Evolutionary conservation across 192 early-diverging fungal species (phyloP).

Genomic region (Gonapodya sp.): DNA sequence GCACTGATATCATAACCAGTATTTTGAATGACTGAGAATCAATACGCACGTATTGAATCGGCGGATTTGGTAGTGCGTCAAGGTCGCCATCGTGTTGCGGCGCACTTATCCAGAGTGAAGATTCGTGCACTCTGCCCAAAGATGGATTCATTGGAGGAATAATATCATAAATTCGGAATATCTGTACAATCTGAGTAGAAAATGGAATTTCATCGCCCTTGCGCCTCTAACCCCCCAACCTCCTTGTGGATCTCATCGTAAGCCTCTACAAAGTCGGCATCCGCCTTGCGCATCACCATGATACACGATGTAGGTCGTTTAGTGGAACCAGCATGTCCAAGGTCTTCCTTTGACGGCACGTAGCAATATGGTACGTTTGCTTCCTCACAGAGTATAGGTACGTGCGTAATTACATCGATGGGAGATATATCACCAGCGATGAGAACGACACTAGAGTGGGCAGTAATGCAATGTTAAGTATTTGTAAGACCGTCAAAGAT

Average conservation of each 20-base stretch:
- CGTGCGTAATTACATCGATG: conserved; percentile 92
- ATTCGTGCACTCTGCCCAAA: background rate
- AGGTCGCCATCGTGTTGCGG: no score
- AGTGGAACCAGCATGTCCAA: conserved; percentile 83
- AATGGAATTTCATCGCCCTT: background rate
- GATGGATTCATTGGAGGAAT: background rate
- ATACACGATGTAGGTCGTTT: conserved; percentile 90
- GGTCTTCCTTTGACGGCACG: conserved; percentile 90
- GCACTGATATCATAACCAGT: no score
- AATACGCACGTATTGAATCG: conserved; percentile 14
- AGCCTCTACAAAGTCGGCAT: conserved; percentile 24
- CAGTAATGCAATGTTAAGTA: background rate
- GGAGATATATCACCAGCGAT: conserved; percentile 96
- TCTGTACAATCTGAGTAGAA: background rate
- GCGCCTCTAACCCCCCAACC: background rate
- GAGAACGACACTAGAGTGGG: conserved; percentile 58
- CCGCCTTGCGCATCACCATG: conserved; percentile 72
- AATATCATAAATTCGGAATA: background rate
- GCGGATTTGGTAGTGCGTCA: conserved; percentile 22
- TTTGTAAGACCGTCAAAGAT: background rate
- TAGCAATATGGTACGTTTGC: conserved; percentile 88
- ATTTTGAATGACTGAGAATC: background rate
- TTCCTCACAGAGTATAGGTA: conserved; percentile 97
- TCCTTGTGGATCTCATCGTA: background rate
- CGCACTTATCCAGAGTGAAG: no score